These are phyloP conservation scores for Flaveria robusta DNA, from an alignment of 129 eudicot species.

Conservation along the genomic window DNA sequence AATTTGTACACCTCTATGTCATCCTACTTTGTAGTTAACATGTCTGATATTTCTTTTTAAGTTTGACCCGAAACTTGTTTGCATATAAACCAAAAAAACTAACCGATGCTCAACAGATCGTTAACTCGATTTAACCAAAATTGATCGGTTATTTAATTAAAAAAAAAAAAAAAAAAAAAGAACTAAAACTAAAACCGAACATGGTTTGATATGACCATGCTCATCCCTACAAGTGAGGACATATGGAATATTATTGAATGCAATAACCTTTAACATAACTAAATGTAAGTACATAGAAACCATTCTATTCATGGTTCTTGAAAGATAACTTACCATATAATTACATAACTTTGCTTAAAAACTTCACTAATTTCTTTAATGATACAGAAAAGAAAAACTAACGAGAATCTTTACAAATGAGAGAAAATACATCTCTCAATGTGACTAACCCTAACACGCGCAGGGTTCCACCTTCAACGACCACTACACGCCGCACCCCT, in stretches of 20 bases:
- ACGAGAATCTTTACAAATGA: constrained; percentile 26
- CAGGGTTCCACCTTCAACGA: constrained; percentile 43
- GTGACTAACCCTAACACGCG: constrained; percentile 64
- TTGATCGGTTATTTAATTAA: no score
- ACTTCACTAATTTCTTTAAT: neutral
- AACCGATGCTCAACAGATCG: no score
- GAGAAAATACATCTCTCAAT: constrained; percentile 48
- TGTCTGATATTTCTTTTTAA: no score
- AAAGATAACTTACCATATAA: constrained; percentile 25
- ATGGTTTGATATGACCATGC: neutral
- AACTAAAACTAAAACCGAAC: no score
- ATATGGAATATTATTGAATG: neutral
- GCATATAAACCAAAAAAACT: no score
- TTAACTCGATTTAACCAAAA: no score
- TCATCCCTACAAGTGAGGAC: neutral
- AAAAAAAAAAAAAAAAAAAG: no score
- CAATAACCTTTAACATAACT: constrained; percentile 13
- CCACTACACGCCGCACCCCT: constrained; percentile 61
- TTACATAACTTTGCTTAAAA: constrained; percentile 31
- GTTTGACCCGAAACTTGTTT: no score
- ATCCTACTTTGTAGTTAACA: no score
- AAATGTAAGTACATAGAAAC: constrained; percentile 26
- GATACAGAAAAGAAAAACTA: constrained; percentile 6
- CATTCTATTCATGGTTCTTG: constrained; percentile 10
- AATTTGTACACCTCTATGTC: no score